Conservation (phyloP, 805 yeast species). For the Candida sakaeoensis region DNA sequence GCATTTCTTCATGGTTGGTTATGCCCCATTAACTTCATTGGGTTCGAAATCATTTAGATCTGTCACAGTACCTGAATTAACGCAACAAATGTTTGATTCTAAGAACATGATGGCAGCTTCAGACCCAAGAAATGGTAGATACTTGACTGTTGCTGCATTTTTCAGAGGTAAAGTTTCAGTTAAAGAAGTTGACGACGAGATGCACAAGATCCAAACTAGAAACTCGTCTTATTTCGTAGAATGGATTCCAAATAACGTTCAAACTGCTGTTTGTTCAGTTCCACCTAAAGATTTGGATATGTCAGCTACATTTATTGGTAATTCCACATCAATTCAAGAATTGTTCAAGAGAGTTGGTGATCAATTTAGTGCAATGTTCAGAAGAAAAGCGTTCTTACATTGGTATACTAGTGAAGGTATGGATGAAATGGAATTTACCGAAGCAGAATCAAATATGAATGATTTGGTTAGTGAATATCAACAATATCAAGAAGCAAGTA, state of each 20-base stretch:
- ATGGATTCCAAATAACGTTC: constrained; percentile 95
- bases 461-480: constrained; percentile 86
- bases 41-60: constrained; percentile 81
- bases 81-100: constrained; percentile 90
- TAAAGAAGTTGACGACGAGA: constrained; percentile 92
- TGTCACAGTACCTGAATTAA: constrained; percentile 82
- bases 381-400: constrained; percentile 92
- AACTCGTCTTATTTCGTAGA: constrained; percentile 84
- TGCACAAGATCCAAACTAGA: constrained; percentile 78
- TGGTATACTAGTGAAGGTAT: constrained; percentile 96
- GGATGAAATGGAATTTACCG: constrained; percentile 93
- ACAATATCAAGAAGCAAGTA: constrained; percentile 83
- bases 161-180: constrained; percentile 91
- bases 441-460: constrained; percentile 88
- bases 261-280: constrained; percentile 88
- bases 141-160: constrained; percentile 89
- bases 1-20: constrained; percentile 94
- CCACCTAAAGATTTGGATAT: constrained; percentile 83
- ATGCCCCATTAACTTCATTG: constrained; percentile 84
- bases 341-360: constrained; percentile 84
- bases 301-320: constrained; percentile 91
- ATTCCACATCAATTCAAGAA: constrained; percentile 90
- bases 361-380: constrained; percentile 89
- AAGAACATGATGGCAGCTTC: constrained; percentile 96
- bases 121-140: constrained; percentile 86